Conservation (phyloP, 768 basidiomycete species). For the Mrakia frigida region DNA sequence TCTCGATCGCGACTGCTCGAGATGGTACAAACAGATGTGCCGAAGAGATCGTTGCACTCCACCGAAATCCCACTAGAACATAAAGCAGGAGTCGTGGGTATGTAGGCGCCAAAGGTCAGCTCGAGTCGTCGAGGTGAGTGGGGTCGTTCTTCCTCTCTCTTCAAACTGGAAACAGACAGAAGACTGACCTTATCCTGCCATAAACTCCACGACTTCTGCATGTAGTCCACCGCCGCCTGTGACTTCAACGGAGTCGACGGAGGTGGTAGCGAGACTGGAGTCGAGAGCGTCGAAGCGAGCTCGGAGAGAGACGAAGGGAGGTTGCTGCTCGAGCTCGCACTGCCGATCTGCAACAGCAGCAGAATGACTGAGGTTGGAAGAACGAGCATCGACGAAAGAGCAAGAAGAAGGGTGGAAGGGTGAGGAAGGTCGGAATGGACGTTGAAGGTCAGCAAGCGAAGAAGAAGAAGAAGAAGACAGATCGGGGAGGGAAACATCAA, state of each 20-base stretch:
- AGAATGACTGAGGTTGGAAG: neutral
- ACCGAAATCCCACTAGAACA: neutral
- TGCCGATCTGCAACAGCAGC: neutral
- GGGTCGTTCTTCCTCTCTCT: neutral
- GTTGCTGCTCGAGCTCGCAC: neutral
- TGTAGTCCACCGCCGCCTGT: neutral
- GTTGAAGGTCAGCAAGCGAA: no score
- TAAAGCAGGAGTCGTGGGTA: conserved; percentile 12
- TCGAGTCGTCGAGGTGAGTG: neutral
- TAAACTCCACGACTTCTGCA: neutral
- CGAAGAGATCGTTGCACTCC: conserved; percentile 37
- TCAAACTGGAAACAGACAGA: neutral
- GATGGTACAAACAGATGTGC: conserved; percentile 42
- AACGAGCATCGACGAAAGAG: neutral
- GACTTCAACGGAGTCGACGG: neutral
- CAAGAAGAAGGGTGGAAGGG: no score
- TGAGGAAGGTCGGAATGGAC: neutral
- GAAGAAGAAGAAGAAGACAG: neutral
- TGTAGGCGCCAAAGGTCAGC: neutral
- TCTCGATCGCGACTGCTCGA: no score
- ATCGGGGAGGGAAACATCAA: no score
- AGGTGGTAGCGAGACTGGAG: neutral
- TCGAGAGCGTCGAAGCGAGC: neutral
- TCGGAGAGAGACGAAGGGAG: neutral
- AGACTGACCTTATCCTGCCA: neutral